Conservation (phyloP, 2,329 filamentous ascomycete genomes). For the Fusarium papillatum region DNA sequence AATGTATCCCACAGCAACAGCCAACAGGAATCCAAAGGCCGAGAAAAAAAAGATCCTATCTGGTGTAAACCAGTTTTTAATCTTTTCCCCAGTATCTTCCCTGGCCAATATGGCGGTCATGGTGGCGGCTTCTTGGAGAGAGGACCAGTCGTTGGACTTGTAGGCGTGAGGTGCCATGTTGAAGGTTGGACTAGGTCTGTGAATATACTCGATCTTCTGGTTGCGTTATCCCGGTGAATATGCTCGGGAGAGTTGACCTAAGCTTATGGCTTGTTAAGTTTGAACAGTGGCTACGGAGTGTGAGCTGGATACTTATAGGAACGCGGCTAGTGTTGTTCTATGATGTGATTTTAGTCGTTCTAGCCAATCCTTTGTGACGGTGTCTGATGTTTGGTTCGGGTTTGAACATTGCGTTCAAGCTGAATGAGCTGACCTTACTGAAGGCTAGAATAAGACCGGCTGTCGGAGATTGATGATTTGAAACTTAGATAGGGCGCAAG, state of each 20-base stretch:
- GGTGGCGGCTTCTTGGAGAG: neutral
- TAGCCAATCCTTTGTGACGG: neutral
- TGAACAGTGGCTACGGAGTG: neutral
- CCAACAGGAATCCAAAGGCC: neutral
- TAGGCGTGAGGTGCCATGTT: neutral
- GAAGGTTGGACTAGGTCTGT: neutral
- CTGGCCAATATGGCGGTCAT: neutral
- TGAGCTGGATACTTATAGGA: neutral
- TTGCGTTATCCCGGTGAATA: neutral
- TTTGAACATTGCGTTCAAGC: neutral
- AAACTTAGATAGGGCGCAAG: no score
- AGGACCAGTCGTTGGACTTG: neutral
- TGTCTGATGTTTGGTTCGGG: neutral
- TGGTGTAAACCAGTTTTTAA: neutral
- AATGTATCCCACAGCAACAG: neutral
- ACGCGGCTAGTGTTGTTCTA: neutral
- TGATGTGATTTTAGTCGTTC: neutral
- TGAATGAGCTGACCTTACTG: neutral
- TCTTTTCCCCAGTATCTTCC: neutral
- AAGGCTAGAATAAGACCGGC: neutral
- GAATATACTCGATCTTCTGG: no score
- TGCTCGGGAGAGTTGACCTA: neutral
- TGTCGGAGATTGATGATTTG: no score
- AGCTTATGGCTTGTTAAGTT: neutral
- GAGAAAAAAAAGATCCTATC: neutral